A percentile compares a stretch with the other conserved stretches of the same genome.
These are phyloP conservation scores for Epichloe hybrida DNA, from an alignment of 2,329 filamentous ascomycete species.

Conservation along the genomic window DNA sequence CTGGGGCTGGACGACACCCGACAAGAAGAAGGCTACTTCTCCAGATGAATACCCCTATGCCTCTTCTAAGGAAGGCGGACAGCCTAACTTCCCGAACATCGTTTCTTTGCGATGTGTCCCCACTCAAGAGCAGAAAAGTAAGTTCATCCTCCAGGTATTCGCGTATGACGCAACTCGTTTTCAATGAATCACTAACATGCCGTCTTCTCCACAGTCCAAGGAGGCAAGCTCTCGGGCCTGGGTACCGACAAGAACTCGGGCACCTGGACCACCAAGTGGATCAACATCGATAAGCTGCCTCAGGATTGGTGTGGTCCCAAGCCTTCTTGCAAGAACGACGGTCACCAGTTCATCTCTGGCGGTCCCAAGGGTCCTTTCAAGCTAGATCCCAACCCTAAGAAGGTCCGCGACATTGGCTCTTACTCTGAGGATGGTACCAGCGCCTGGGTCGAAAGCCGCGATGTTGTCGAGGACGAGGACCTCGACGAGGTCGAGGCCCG, in stretches of 20 bases:
- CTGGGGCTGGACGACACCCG: not conserved
- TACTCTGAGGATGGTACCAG: not conserved
- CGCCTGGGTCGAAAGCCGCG: not conserved
- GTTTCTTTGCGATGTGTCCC: not conserved
- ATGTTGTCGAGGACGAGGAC: not conserved
- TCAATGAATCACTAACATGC: not conserved
- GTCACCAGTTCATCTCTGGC: not conserved
- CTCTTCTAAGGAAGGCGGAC: not conserved
- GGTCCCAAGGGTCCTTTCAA: not conserved
- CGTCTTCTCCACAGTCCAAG: not conserved
- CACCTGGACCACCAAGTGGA: not conserved
- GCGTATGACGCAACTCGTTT: too few relatives aligned
- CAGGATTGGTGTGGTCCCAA: not conserved
- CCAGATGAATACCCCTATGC: slow-evolving; percentile 1
- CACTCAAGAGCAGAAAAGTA: not conserved
- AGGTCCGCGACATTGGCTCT: not conserved
- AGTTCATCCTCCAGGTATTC: not conserved
- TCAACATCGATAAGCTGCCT: not conserved
- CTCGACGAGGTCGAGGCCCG: not conserved
- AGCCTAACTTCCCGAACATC: not conserved
- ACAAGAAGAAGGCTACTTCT: not conserved
- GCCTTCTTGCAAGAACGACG: not conserved
- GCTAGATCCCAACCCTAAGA: not conserved
- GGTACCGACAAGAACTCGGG: not conserved
- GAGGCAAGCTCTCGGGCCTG: not conserved